Evolutionary conservation across 1,139 yeast species (phyloP).

Genomic region (Lodderomyces oxycetoniae): DNA sequence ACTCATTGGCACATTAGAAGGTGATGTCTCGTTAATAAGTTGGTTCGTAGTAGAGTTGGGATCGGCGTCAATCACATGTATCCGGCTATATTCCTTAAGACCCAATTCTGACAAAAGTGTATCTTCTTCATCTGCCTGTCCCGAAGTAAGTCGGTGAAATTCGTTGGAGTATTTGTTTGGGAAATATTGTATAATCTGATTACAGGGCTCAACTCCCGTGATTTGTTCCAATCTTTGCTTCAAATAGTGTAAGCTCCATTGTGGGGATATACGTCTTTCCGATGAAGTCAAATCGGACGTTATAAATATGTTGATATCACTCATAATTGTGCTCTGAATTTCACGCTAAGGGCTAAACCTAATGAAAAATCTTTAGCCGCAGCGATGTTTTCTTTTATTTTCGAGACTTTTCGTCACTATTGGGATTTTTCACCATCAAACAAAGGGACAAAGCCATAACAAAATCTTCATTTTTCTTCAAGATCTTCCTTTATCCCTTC

Average conservation of each 20-base stretch:
- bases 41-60: slow-evolving; percentile 45
- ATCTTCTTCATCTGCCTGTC: slow-evolving; percentile 15
- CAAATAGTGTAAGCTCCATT: slow-evolving; percentile 57
- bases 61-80: slow-evolving; percentile 53
- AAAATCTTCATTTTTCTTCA: too few species aligned
- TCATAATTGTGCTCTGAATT: too few species aligned
- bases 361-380: too few species aligned
- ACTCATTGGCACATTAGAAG: slow-evolving; percentile 13
- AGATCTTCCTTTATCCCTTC: too few species aligned
- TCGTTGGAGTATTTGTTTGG: slow-evolving; percentile 39
- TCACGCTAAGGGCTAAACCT: too few species aligned
- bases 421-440: too few species aligned
- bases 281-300: slow-evolving; percentile 67
- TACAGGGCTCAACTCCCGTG: slow-evolving; percentile 70
- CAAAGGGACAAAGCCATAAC: too few species aligned
- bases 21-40: slow-evolving; percentile 13
- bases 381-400: too few species aligned
- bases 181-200: slow-evolving; percentile 52
- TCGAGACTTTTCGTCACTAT: too few species aligned
- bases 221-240: slow-evolving; percentile 59
- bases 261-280: slow-evolving; percentile 62
- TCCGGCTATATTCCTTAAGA: slow-evolving; percentile 36
- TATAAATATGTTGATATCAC: slow-evolving; percentile 52
- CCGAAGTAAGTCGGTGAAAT: slow-evolving; percentile 18
- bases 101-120: slow-evolving; percentile 19